Conservation (phyloP, 371 early-diverging fungal genomes). For the Cladochytrium tenue region DNA sequence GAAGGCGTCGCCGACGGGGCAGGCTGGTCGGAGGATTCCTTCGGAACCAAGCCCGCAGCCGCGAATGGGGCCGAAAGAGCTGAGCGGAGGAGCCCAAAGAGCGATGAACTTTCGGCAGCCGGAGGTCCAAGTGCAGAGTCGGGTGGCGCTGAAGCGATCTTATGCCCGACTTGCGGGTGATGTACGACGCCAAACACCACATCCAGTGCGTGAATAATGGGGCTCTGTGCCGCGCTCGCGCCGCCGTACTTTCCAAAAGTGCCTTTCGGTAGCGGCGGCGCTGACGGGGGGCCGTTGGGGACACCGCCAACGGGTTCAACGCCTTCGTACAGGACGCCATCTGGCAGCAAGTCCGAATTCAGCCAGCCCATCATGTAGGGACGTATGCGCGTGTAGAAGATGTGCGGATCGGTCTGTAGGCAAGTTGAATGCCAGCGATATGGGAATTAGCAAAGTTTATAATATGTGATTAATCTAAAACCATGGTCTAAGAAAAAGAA, state of each 20-base stretch:
- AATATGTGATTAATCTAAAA: no score
- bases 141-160: no score
- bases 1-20: no score
- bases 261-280: constrained; percentile 12
- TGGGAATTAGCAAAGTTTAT: not conserved
- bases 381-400: constrained; percentile 92
- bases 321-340: constrained; percentile 89
- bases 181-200: constrained; percentile 90
- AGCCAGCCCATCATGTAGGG: constrained; percentile 93
- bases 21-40: no score
- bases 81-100: no score
- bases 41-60: no score
- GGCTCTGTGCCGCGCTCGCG: constrained; percentile 93
- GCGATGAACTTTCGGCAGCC: no score
- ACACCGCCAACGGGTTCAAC: constrained; percentile 40
- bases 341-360: constrained; percentile 81
- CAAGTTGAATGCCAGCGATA: not conserved
- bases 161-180: no score
- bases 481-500: not conserved
- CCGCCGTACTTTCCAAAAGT: constrained; percentile 72
- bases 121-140: no score
- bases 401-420: constrained; percentile 78
- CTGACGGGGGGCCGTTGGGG: constrained; percentile 11
- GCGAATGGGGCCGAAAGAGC: no score
- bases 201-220: constrained; percentile 90